A percentile compares a stretch with the other conserved stretches of the same genome.
phyloP scores from a whole-genome alignment of 2,329 filamentous ascomycete genomes.

The Diaporthe citriasiana region DNA sequence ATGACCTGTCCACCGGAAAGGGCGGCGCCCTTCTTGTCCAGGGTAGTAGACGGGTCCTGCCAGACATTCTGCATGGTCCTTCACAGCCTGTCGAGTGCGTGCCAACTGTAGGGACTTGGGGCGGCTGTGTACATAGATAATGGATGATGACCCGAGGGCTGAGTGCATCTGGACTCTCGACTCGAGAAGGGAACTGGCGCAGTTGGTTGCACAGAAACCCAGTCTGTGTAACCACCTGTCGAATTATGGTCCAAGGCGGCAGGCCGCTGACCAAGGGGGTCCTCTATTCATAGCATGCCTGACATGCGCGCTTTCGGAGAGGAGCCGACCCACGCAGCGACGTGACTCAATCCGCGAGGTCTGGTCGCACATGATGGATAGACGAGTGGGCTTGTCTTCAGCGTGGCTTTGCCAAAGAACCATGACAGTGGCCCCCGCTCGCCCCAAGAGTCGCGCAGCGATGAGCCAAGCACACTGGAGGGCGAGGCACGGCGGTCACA shows the following conservation, averaged over 20 bases:
- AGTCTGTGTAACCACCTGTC: conserved; percentile 30
- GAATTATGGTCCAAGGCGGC: conserved; percentile 22
- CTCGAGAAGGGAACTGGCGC: conserved; percentile 17
- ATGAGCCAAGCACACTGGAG: conserved; percentile 5
- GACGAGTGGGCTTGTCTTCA: conserved; percentile 13
- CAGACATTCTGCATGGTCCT: conserved; percentile 6
- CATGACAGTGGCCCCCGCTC: conserved; percentile 5
- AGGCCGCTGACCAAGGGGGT: conserved; percentile 26
- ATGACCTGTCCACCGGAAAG: conserved; percentile 12
- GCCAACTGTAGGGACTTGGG: neutral
- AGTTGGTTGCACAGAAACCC: conserved; percentile 27
- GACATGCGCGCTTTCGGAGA: conserved; percentile 28
- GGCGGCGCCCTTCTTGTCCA: conserved; percentile 14
- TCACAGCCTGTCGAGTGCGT: conserved; percentile 12
- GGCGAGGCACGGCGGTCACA: conserved; percentile 8
- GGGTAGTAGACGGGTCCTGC: conserved; percentile 4
- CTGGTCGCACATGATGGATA: conserved; percentile 26
- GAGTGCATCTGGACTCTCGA: conserved; percentile 2
- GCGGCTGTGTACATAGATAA: conserved; percentile 27
- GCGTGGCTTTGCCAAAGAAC: conserved; percentile 27
- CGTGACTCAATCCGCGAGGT: conserved; percentile 28
- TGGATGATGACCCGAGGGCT: conserved; percentile 24
- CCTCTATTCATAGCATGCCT: conserved; percentile 32
- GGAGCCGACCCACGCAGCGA: conserved; percentile 27
- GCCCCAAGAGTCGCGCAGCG: conserved; percentile 2